Evolutionary conservation across 257 asterid genomes (phyloP).

Genomic region (Solanum acaule): DNA sequence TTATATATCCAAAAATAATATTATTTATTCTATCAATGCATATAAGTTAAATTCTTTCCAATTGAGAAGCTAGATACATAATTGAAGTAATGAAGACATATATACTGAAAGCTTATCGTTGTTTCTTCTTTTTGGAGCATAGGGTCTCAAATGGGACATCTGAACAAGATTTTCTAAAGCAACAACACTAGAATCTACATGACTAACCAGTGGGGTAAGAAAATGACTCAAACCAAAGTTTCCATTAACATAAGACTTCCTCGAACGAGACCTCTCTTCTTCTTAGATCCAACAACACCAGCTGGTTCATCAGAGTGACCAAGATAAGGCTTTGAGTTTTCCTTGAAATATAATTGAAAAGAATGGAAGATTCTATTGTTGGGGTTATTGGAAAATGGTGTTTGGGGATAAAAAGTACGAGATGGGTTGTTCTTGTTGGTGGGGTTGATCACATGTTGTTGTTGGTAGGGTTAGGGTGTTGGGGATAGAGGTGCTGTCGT

Average conservation of each 20-base stretch:
- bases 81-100: neutral
- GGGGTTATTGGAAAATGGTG: constrained; percentile 9
- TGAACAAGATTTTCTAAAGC: constrained; percentile 15
- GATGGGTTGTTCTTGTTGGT: neutral
- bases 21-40: neutral
- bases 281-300: neutral
- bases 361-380: constrained; percentile 22
- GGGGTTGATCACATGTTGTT: constrained; percentile 3
- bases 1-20: neutral
- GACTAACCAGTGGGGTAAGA: constrained; percentile 21
- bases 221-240: constrained; percentile 30
- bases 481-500: neutral
- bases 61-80: neutral
- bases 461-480: neutral
- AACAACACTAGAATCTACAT: constrained; percentile 10
- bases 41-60: neutral
- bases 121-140: constrained; percentile 23
- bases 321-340: neutral
- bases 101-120: neutral
- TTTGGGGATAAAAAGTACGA: neutral
- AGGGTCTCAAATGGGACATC: constrained; percentile 30
- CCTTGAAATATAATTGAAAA: neutral
- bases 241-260: constrained; percentile 32
- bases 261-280: constrained; percentile 46
- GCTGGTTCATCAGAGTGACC: neutral